A percentile compares a stretch with the other conserved stretches of the same genome.
These are phyloP conservation scores for Dryadomyces quercivorus DNA, from an alignment of 2,329 filamentous ascomycete species.

Conservation along the genomic window DNA sequence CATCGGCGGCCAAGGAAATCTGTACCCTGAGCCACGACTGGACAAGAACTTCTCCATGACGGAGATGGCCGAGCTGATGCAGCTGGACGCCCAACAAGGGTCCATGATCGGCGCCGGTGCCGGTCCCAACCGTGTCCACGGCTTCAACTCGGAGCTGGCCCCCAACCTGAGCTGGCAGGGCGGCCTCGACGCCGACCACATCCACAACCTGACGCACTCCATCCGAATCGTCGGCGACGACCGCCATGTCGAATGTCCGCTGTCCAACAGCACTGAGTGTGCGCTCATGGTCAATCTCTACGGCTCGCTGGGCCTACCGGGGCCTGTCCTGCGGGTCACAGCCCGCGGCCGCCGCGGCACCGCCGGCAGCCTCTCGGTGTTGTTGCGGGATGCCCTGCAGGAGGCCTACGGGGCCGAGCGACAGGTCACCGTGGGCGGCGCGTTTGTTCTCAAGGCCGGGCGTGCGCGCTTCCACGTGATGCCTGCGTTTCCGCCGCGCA, in stretches of 20 bases:
- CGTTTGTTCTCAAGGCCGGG: conserved; percentile 25
- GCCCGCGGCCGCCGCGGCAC: conserved; percentile 16
- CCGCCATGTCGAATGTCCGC: conserved; percentile 6
- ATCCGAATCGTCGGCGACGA: conserved; percentile 16
- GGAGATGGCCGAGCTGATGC: conserved; percentile 21
- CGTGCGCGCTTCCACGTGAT: conserved; percentile 28
- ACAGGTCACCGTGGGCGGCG: conserved; percentile 26
- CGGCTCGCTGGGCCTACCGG: conserved; percentile 21
- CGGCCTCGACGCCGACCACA: conserved; percentile 7
- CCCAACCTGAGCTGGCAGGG: conserved; percentile 22
- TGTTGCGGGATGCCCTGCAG: conserved; percentile 18
- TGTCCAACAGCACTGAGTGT: conserved; percentile 16
- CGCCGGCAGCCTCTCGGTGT: conserved; percentile 20
- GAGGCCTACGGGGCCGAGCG: conserved; percentile 19
- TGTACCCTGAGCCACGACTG: conserved; percentile 23
- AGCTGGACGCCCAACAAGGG: conserved; percentile 20
- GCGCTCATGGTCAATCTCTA: conserved; percentile 31
- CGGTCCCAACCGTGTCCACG: conserved; percentile 27
- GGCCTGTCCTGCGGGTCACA: conserved; percentile 23
- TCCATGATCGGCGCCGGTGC: conserved; percentile 28
- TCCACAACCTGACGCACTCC: conserved; percentile 15
- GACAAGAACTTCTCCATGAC: conserved; percentile 21
- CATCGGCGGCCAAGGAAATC: conserved; percentile 29
- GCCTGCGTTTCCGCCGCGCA: conserved; percentile 27
- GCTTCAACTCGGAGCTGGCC: conserved; percentile 29